Percentiles rank a stretch among this genome's conserved stretches.
phyloP scores from a whole-genome alignment of 2,329 filamentous ascomycete genomes.

The Stromatinia cepivora region DNA sequence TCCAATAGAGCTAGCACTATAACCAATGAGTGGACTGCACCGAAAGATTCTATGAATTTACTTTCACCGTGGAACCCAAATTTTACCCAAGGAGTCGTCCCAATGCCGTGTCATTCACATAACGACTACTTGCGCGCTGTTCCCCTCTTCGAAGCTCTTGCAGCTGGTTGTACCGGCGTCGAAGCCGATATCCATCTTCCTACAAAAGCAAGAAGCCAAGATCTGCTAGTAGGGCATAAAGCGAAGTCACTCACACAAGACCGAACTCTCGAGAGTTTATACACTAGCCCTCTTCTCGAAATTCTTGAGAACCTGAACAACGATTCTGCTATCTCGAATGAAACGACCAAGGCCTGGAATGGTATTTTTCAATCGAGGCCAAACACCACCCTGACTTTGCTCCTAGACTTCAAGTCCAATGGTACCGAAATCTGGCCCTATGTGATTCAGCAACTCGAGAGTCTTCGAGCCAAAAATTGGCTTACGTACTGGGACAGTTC shows the following conservation, averaged over 20 bases:
- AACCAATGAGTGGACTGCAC: background rate
- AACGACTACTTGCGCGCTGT: slow-evolving; percentile 58
- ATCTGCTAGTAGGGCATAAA: slow-evolving; percentile 58
- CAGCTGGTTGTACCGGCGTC: slow-evolving; percentile 55
- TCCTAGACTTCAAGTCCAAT: slow-evolving; percentile 53
- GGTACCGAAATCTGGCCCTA: slow-evolving; percentile 44
- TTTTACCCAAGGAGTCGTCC: background rate
- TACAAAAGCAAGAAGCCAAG: slow-evolving; percentile 47
- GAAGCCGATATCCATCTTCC: slow-evolving; percentile 59
- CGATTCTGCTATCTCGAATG: background rate
- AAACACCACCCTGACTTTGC: slow-evolving; percentile 41
- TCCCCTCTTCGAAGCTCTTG: slow-evolving; percentile 52
- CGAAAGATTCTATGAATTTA: slow-evolving; percentile 7
- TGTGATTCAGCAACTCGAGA: slow-evolving; percentile 45
- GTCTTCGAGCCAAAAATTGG: slow-evolving; percentile 37
- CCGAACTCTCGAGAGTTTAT: slow-evolving; percentile 57
- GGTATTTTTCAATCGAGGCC: slow-evolving; percentile 30
- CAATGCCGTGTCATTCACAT: slow-evolving; percentile 42
- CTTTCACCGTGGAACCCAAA: background rate
- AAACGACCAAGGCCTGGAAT: slow-evolving; percentile 17
- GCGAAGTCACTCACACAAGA: slow-evolving; percentile 51
- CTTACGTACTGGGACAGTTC: slow-evolving; percentile 50
- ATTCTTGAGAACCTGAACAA: slow-evolving; percentile 53
- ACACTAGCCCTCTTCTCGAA: slow-evolving; percentile 58
- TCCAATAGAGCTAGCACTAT: slow-evolving; percentile 1